Percentiles rank a stretch among this genome's conserved stretches.
Evolutionary conservation across 2,329 filamentous ascomycete genomes (phyloP).

Genomic region (Paecilomyces fulvus): DNA sequence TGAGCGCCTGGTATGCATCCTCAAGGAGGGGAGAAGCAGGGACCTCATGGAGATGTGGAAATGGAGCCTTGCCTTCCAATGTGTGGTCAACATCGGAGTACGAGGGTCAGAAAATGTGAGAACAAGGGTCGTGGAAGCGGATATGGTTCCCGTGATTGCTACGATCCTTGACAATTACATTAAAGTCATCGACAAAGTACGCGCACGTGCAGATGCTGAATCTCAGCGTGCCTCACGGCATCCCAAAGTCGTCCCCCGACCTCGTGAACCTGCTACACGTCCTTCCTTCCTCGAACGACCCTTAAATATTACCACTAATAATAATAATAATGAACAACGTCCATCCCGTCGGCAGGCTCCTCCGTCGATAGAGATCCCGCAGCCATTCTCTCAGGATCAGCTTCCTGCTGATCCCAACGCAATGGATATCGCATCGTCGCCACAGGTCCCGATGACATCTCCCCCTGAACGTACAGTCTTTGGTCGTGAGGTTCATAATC

Average conservation of each 20-base stretch:
- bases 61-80: conserved; percentile 98
- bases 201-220: conserved; percentile 76
- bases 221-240: conserved; percentile 44
- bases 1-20: conserved; percentile 89
- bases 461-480: conserved; percentile 64
- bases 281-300: conserved; percentile 39
- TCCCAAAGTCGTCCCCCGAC: conserved; percentile 18
- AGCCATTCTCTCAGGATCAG: conserved; percentile 42
- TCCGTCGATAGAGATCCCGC: conserved; percentile 72
- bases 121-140: conserved; percentile 92
- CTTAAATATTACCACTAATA: conserved; percentile 40
- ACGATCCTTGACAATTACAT: conserved; percentile 98
- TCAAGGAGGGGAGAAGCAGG: conserved; percentile 93
- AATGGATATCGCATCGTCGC: conserved; percentile 55
- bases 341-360: conserved; percentile 68
- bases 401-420: conserved; percentile 42
- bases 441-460: conserved; percentile 58
- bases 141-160: conserved; percentile 98
- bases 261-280: conserved; percentile 19
- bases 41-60: conserved; percentile 99
- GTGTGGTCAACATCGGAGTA: conserved; percentile 97
- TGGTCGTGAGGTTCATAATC: conserved; percentile 44
- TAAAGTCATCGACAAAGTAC: conserved; percentile 85
- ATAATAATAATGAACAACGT: conserved; percentile 30
- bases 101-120: conserved; percentile 89